phyloP scores from a whole-genome alignment of 2,329 filamentous ascomycete genomes.

The Penicillium sp. region DNA sequence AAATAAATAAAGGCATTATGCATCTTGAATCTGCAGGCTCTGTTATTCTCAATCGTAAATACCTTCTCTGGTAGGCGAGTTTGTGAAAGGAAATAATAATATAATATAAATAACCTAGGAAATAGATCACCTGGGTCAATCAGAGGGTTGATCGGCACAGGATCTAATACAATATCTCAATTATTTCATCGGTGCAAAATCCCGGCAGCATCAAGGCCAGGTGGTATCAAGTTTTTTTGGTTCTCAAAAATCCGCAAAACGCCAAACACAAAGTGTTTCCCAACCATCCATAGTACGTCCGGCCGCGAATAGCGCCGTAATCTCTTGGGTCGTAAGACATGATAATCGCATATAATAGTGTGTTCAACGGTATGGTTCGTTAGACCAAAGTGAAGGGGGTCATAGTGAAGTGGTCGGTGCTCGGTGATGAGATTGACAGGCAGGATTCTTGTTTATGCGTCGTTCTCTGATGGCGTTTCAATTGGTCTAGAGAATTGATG shows the following conservation, averaged over 20 bases:
- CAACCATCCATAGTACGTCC: slow-evolving; percentile 8
- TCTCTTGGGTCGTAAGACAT: slow-evolving; percentile 8
- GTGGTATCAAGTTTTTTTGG: slow-evolving; percentile 5
- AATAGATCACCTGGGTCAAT: not conserved
- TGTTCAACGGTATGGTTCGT: slow-evolving; percentile 3
- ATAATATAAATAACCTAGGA: not conserved
- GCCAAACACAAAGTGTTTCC: slow-evolving; percentile 2
- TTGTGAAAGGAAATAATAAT: not conserved
- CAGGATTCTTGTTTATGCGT: slow-evolving; percentile 34
- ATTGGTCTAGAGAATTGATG: slow-evolving; percentile 31
- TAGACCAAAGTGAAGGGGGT: slow-evolving; percentile 16
- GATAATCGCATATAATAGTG: slow-evolving; percentile 5
- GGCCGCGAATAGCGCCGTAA: slow-evolving; percentile 2
- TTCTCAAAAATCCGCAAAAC: slow-evolving; percentile 1
- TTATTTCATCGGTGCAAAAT: not conserved
- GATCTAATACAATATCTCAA: not conserved
- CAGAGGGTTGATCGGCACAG: not conserved
- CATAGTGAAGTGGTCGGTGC: slow-evolving; percentile 23
- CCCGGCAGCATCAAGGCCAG: not conserved
- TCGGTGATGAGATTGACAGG: slow-evolving; percentile 23
- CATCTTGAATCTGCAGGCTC: not conserved
- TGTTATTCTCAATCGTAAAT: not conserved
- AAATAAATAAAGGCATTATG: not conserved
- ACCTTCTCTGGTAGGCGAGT: not conserved
- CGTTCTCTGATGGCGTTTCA: slow-evolving; percentile 41